Conservation (phyloP, 169 alveolate species). For the Fabrea salina region DNA sequence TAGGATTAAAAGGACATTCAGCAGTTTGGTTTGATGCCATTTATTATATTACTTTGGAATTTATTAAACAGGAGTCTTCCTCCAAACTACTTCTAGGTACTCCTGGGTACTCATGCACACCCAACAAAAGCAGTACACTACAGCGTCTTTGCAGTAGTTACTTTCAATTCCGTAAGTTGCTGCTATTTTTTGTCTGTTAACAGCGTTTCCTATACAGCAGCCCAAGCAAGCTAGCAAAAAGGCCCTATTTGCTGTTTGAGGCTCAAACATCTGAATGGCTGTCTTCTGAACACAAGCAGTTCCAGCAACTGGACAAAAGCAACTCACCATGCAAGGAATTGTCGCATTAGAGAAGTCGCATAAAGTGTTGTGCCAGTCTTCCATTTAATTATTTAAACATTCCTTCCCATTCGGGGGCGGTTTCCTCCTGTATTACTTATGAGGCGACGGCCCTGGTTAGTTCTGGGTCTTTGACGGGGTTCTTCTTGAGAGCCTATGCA, state of each 20-base stretch:
- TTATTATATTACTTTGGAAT: too few species aligned
- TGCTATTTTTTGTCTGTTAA: background rate
- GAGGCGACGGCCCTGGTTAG: too few species aligned
- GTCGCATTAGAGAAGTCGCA: conserved; percentile 1
- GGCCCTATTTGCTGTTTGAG: background rate
- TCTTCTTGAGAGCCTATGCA: conserved; percentile 18
- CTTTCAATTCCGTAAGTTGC: background rate
- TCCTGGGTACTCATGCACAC: background rate
- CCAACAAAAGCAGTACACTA: background rate
- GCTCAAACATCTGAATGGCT: background rate
- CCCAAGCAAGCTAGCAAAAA: background rate
- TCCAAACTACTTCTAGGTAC: background rate
- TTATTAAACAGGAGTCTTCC: too few species aligned
- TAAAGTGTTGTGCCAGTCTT: conserved; percentile 2
- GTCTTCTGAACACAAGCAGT: background rate
- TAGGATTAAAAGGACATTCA: background rate
- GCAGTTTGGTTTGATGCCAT: too few species aligned
- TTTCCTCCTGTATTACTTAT: too few species aligned
- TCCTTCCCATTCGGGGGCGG: too few species aligned
- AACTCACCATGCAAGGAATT: background rate
- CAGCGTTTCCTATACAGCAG: background rate
- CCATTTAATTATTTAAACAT: too few species aligned
- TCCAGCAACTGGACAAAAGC: background rate
- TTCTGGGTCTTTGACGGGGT: too few species aligned
- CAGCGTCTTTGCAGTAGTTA: background rate